Percentiles rank a stretch among this genome's conserved stretches.
Evolutionary conservation across 75 land plant genomes (phyloP).

Genomic region (Pinus tabuliformis): DNA sequence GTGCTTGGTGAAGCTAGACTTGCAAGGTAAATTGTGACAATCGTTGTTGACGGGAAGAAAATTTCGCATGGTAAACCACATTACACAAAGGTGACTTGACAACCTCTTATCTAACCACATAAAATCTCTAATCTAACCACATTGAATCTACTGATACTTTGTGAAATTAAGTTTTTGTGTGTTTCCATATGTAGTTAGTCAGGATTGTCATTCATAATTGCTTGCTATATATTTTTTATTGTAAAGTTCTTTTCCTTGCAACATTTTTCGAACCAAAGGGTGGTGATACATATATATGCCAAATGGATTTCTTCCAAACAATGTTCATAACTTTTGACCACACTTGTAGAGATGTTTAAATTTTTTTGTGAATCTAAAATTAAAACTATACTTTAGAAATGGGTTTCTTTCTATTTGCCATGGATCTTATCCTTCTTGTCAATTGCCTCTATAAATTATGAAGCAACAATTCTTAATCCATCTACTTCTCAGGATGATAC

Average conservation of each 20-base stretch:
- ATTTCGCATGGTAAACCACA: conserved; percentile 40
- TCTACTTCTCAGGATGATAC: too few relatives aligned
- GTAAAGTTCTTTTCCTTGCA: neutral
- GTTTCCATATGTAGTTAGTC: neutral
- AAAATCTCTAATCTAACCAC: neutral
- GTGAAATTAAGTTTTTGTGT: neutral
- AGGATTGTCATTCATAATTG: neutral
- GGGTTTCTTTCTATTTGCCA: too few relatives aligned
- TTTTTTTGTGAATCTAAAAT: too few relatives aligned
- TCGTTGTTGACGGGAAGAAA: conserved; percentile 47
- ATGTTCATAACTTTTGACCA: too few relatives aligned
- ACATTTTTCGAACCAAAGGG: conserved; percentile 16
- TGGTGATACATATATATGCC: conserved; percentile 25
- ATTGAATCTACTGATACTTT: neutral
- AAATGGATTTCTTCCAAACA: too few relatives aligned
- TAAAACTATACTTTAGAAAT: too few relatives aligned
- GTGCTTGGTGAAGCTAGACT: conserved; percentile 62
- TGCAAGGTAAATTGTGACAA: conserved; percentile 14
- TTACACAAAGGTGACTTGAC: conserved; percentile 32
- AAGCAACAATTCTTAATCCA: too few relatives aligned
- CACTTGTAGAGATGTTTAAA: too few relatives aligned
- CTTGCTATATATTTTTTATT: neutral
- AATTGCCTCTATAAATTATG: too few relatives aligned
- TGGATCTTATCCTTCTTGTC: too few relatives aligned
- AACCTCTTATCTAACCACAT: neutral